Conservation (phyloP, 768 basidiomycete species). For the Naematelia encephala region DNA sequence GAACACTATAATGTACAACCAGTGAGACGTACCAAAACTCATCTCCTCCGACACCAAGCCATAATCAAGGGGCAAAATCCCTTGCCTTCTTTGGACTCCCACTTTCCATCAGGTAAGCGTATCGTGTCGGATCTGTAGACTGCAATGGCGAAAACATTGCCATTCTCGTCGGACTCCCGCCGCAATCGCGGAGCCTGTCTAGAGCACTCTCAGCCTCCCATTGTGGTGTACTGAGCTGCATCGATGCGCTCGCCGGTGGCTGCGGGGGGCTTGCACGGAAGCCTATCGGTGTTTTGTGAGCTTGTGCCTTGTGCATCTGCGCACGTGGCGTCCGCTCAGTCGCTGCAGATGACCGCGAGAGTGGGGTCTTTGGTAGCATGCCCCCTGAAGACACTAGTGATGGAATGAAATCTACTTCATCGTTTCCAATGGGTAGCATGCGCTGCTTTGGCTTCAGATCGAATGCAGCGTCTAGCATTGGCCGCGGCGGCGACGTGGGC, state of each 20-base stretch:
- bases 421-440: constrained; percentile 4
- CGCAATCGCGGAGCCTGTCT: constrained; percentile 4
- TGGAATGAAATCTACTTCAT: constrained; percentile 24
- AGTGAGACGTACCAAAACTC: no score
- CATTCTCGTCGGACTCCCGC: constrained; percentile 1
- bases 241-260: constrained; percentile 1
- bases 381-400: constrained; percentile 5
- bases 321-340: constrained; percentile 6
- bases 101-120: background rate
- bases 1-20: no score
- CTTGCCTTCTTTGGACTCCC: constrained; percentile 5
- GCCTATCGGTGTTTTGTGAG: constrained; percentile 6
- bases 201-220: constrained; percentile 16
- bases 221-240: constrained; percentile 5
- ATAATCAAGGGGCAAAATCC: background rate
- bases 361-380: constrained; percentile 40
- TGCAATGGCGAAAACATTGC: background rate
- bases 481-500: constrained; percentile 16
- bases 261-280: background rate
- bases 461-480: constrained; percentile 32
- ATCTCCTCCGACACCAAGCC: no score
- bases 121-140: constrained; percentile 2
- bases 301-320: background rate
- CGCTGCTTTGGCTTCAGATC: constrained; percentile 27
- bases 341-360: constrained; percentile 33